Percentiles rank a stretch among this genome's conserved stretches.
phyloP scores from a whole-genome alignment of 1,284 basidiomycete genomes.

The Cutaneotrichosporon curvatum region DNA sequence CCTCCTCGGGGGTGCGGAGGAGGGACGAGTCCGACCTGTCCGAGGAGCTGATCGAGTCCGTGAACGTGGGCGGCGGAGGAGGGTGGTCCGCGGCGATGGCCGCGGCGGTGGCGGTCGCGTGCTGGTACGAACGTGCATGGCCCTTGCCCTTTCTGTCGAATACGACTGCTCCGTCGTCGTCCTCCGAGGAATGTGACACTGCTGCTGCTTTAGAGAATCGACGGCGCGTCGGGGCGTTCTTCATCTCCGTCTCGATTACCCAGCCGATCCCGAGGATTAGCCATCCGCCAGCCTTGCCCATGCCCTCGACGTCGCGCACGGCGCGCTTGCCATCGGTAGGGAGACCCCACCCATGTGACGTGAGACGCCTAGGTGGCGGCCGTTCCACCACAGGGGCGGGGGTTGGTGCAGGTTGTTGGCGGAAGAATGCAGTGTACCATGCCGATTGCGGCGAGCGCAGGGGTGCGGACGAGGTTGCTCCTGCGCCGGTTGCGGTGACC shows the following conservation, averaged over 20 bases:
- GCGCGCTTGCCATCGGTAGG: constrained; percentile 37
- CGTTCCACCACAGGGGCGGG: neutral
- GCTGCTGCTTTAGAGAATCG: too few species aligned
- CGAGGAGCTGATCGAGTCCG: constrained; percentile 2
- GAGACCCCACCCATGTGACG: constrained; percentile 30
- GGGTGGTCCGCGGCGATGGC: too few species aligned
- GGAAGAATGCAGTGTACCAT: constrained; percentile 20
- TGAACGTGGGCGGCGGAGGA: neutral
- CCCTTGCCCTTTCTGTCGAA: constrained; percentile 17
- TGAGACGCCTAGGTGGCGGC: neutral
- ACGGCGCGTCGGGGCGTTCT: too few species aligned
- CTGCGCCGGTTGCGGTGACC: too few species aligned
- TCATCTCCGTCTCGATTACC: constrained; percentile 21
- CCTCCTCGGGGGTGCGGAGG: constrained; percentile 12
- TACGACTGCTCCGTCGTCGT: constrained; percentile 13
- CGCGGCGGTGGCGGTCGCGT: too few species aligned
- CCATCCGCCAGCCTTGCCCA: constrained; percentile 41
- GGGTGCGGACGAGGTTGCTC: too few species aligned
- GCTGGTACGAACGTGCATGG: neutral
- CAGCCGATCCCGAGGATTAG: constrained; percentile 37
- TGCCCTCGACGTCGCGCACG: constrained; percentile 34
- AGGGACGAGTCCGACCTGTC: constrained; percentile 9
- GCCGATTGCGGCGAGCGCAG: constrained; percentile 7
- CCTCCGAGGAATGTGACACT: neutral
- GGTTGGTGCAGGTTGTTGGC: neutral